Conservation (phyloP, 164 flowering plant genomes). For the Magnolia kwangsiensis region DNA sequence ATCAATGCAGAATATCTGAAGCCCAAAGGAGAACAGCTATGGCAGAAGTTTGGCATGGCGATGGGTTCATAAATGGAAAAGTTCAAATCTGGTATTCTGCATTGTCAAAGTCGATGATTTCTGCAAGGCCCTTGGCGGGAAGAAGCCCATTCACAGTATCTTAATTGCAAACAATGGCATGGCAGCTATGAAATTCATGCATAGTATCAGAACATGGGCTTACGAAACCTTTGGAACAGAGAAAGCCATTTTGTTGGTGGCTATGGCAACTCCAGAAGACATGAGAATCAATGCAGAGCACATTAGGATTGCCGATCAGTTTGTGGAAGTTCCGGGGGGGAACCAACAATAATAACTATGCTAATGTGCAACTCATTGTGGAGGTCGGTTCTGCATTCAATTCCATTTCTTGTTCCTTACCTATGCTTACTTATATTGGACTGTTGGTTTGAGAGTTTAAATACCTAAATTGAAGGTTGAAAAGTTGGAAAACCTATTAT, state of each 20-base stretch:
- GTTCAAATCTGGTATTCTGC: slow-evolving; percentile 42
- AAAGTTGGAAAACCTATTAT: not conserved
- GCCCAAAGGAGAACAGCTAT: slow-evolving; percentile 35
- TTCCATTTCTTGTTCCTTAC: too few relatives aligned
- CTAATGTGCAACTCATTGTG: slow-evolving; percentile 99
- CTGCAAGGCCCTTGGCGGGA: slow-evolving; percentile 85
- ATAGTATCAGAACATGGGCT: slow-evolving; percentile 95
- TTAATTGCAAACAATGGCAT: slow-evolving; percentile 98
- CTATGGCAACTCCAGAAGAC: slow-evolving; percentile 99
- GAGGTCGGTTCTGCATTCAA: slow-evolving; percentile 53
- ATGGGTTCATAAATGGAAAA: slow-evolving; percentile 50
- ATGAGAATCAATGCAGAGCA: slow-evolving; percentile 99
- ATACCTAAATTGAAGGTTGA: not conserved
- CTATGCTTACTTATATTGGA: not conserved
- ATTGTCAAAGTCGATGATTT: slow-evolving; percentile 62
- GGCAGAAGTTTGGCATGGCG: slow-evolving; percentile 43
- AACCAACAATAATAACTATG: slow-evolving; percentile 97
- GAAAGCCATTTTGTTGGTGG: slow-evolving; percentile 90
- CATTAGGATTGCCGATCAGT: slow-evolving; percentile 96
- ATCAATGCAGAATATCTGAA: slow-evolving; percentile 49
- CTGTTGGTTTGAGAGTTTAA: not conserved
- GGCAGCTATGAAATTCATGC: slow-evolving; percentile 99
- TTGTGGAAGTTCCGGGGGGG: slow-evolving; percentile 99
- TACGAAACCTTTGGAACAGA: slow-evolving; percentile 96
- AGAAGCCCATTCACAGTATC: slow-evolving; percentile 84